Evolutionary conservation across 805 yeast species (phyloP), one percentile per base, ranked within the genome.

Genomic region (Barnettozyma populi): DNA sequence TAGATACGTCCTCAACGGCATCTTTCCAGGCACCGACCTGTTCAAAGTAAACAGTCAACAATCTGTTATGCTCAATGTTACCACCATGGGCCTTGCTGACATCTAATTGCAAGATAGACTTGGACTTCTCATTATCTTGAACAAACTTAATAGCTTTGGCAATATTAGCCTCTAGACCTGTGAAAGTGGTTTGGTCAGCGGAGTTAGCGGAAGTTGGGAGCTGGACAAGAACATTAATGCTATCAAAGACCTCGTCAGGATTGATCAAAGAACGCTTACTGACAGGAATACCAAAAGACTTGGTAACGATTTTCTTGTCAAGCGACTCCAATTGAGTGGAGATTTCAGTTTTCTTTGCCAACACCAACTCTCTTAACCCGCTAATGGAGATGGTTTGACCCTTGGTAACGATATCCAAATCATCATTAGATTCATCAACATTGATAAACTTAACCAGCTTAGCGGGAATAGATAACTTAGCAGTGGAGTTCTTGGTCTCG

Each of bases 61-160:
- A 76, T 52, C 79, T 78, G 9, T 96, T 97, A 59, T 94, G 98
- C 16, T 70, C 64, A 45, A 78, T 61, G 61, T 87, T 79, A 54
- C 86, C 87, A 59, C 89, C 86, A 64, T 94, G 97, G 27, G 98
- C 96, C 66, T 79, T 84, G 10, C 95, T 81, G 65, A 94, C 82
- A 59, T 90, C 96, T 60, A 94, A 73, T 19, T 25, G 11, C 21
- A 23, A 16, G 19, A 39, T 39, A n/a, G 32, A 39, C 21, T 24
- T 25, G n/a, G 32, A n/a, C 20, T 25, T 23, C 34, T 39, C 42
- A 37, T 79, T 71, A 43, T 73, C 63, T 64, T 82, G 77, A 14
- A 92, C 87, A 50, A 67, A 69, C 25, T 71, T 72, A 52, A 84
- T 71, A 18, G 97, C 97, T 16, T 70, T 68, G 11, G 73, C 58